A percentile compares a stretch with the other conserved stretches of the same genome.
Conservation (phyloP, 2,329 filamentous ascomycete species). For the Bipolaris victoriae region DNA sequence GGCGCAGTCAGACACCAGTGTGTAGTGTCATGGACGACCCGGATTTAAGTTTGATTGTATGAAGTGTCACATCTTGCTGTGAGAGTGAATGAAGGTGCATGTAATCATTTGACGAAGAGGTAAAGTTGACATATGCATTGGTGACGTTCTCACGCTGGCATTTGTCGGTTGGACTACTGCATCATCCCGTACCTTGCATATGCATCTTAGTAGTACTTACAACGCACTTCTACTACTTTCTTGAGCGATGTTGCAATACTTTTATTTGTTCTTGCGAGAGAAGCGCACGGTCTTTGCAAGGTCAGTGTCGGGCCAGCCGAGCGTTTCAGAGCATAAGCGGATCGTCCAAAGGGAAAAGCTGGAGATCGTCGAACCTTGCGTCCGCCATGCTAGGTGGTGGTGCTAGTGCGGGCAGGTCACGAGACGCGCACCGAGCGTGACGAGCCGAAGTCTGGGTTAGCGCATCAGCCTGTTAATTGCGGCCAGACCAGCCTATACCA, state of each 20-base stretch:
- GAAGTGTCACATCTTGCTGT: background rate
- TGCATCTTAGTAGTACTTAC: background rate
- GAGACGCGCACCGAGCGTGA: background rate
- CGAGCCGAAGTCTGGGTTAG: too few species aligned
- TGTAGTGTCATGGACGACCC: conserved; percentile 3
- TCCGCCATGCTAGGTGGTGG: background rate
- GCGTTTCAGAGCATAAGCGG: background rate
- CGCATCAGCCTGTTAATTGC: too few species aligned
- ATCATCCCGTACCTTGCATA: background rate
- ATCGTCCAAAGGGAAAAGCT: background rate
- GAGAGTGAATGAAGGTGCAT: background rate
- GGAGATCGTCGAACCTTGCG: background rate
- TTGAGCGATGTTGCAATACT: background rate
- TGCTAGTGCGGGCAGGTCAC: background rate
- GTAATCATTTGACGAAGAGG: too few species aligned
- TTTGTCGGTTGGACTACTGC: background rate
- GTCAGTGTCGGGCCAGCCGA: background rate
- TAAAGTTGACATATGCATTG: background rate
- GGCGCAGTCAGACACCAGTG: too few species aligned
- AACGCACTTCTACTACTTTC: background rate
- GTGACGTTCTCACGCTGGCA: background rate
- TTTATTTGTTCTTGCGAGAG: background rate
- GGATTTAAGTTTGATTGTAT: background rate
- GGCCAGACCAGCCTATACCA: background rate
- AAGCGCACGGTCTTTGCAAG: background rate